phyloP scores from a whole-genome alignment of 2,329 filamentous ascomycete species.

The Fusarium sp. region DNA sequence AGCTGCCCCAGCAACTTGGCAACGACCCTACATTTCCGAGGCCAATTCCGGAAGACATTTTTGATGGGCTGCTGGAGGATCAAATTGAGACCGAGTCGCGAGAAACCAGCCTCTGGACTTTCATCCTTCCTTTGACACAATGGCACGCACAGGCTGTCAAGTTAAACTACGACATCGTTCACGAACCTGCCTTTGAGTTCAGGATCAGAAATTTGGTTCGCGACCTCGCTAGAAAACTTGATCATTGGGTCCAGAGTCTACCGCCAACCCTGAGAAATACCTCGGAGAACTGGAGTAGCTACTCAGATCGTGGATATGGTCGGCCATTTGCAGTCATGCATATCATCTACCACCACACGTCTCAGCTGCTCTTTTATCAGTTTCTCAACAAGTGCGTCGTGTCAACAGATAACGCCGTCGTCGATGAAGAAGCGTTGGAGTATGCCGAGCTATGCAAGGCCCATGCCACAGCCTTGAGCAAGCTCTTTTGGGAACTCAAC shows the following conservation, averaged over 20 bases:
- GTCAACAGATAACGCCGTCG: background rate
- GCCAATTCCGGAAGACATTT: background rate
- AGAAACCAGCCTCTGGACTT: background rate
- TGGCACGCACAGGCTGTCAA: conserved; percentile 6
- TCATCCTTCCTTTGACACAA: background rate
- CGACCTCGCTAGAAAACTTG: background rate
- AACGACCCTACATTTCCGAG: background rate
- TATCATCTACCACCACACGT: conserved; percentile 1
- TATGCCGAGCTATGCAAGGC: background rate
- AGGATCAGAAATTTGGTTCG: background rate
- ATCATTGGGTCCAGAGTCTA: background rate
- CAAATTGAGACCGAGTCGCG: background rate
- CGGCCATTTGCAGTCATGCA: conserved; percentile 1
- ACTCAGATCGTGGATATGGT: background rate
- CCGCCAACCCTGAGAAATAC: background rate
- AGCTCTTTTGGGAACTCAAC: conserved; percentile 6
- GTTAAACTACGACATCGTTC: background rate
- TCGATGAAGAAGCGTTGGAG: background rate
- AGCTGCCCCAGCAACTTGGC: background rate
- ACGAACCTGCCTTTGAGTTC: background rate
- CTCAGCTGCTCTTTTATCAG: background rate
- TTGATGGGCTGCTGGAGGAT: background rate
- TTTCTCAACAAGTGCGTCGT: conserved; percentile 7
- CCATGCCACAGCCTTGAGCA: background rate
- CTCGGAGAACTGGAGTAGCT: background rate